These are phyloP conservation scores for Ganoderma multipileum DNA, from an alignment of 1,284 basidiomycete genomes.

Conservation along the genomic window DNA sequence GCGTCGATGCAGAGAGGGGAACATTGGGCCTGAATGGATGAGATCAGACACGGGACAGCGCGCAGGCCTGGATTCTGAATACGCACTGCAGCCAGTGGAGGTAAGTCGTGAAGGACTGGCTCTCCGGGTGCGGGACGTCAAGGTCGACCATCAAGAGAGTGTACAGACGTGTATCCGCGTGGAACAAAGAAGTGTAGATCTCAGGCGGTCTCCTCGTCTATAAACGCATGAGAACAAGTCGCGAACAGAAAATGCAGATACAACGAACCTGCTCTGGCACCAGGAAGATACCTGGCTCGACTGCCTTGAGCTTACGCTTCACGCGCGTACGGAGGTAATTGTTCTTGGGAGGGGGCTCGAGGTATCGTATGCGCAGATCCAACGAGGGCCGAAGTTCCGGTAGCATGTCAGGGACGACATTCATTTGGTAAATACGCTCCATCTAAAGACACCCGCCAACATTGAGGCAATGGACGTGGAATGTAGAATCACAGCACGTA, in stretches of 20 bases:
- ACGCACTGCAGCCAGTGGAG: constrained; percentile 88
- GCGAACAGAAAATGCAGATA: not conserved
- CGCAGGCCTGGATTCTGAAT: not conserved
- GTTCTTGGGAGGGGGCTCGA: constrained; percentile 42
- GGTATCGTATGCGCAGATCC: constrained; percentile 74
- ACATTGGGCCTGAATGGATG: constrained; percentile 73
- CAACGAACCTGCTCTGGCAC: constrained; percentile 64
- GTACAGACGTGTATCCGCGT: constrained; percentile 83
- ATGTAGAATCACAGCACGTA: constrained; percentile 46
- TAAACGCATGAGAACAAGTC: not conserved
- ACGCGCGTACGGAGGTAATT: constrained; percentile 39
- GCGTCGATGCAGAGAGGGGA: constrained; percentile 68
- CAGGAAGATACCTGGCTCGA: constrained; percentile 78
- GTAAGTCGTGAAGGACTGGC: constrained; percentile 72
- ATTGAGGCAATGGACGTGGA: not conserved
- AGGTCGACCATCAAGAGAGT: constrained; percentile 91
- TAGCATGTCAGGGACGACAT: constrained; percentile 88
- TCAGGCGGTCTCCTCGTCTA: constrained; percentile 70
- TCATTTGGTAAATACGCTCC: constrained; percentile 91
- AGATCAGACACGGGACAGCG: not conserved
- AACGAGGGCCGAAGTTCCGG: constrained; percentile 75
- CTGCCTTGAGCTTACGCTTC: constrained; percentile 52
- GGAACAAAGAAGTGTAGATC: constrained; percentile 79
- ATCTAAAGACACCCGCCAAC: constrained; percentile 56
- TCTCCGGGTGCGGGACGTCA: constrained; percentile 81